Conservation (phyloP, 1,284 basidiomycete genomes). For the Trichosporon inkin region DNA sequence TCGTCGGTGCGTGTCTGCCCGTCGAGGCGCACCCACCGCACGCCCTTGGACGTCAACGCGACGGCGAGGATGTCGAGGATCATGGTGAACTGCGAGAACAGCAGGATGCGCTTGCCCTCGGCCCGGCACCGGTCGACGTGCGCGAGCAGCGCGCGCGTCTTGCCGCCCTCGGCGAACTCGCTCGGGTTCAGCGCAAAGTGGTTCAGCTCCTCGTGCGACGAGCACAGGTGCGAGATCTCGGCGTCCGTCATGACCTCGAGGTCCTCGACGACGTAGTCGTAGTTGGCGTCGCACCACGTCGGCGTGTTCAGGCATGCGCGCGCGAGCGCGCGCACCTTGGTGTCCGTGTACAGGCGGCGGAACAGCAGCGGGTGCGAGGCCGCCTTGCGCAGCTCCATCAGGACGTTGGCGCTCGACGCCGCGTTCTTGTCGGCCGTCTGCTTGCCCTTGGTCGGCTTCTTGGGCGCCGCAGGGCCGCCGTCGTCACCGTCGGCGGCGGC, state of each 20-base stretch:
- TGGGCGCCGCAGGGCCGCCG: slow-evolving; percentile 40
- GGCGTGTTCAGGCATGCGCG: slow-evolving; percentile 83
- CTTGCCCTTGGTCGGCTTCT: slow-evolving; percentile 62
- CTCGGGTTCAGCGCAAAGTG: slow-evolving; percentile 70
- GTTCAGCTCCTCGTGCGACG: slow-evolving; percentile 72
- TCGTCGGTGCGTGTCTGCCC: slow-evolving; percentile 92
- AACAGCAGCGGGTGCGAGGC: slow-evolving; percentile 95
- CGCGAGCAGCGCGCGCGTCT: slow-evolving; percentile 69
- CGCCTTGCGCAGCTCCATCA: slow-evolving; percentile 95
- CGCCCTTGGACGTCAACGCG: slow-evolving; percentile 70
- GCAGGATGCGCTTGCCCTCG: slow-evolving; percentile 75
- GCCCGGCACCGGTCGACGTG: slow-evolving; percentile 67
- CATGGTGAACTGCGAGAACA: slow-evolving; percentile 97
- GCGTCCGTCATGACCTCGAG: slow-evolving; percentile 88
- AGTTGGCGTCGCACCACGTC: slow-evolving; percentile 71
- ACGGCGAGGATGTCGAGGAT: slow-evolving; percentile 87
- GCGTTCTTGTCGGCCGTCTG: slow-evolving; percentile 31
- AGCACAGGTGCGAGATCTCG: slow-evolving; percentile 72
- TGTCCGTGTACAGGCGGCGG: slow-evolving; percentile 74
- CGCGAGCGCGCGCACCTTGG: slow-evolving; percentile 68
- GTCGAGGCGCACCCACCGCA: slow-evolving; percentile 82
- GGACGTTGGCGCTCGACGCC: slow-evolving; percentile 63
- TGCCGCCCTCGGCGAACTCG: slow-evolving; percentile 85
- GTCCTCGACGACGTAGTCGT: slow-evolving; percentile 81
- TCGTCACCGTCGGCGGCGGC: slow-evolving; percentile 36